Conservation (phyloP, 108 stramenopile genomes). For the Pinguiococcus pyrenoidosus region DNA sequence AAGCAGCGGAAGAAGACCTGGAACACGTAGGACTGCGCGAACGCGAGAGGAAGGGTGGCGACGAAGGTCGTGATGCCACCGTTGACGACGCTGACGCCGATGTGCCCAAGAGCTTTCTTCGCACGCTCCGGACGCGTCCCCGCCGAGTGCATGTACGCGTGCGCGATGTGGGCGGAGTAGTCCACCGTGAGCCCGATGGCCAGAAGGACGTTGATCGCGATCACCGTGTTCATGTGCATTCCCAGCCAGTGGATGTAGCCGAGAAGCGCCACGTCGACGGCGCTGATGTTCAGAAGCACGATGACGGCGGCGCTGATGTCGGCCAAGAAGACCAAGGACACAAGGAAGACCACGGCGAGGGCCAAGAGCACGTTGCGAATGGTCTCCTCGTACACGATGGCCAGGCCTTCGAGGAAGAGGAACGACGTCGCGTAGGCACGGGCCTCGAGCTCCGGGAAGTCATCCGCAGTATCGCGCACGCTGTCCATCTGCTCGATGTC, state of each 20-base stretch:
- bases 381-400: background rate
- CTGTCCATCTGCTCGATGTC: no score
- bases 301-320: background rate
- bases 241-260: background rate
- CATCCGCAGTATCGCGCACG: no score
- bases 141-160: background rate
- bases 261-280: background rate
- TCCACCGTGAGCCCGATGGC: conserved; percentile 2
- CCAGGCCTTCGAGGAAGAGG: background rate
- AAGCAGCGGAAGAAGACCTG: background rate
- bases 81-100: conserved; percentile 20
- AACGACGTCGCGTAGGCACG: background rate
- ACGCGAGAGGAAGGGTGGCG: conserved; percentile 17
- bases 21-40: conserved; percentile 19
- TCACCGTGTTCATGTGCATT: background rate
- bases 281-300: background rate
- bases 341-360: background rate
- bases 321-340: background rate
- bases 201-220: background rate
- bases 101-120: conserved; percentile 23
- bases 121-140: background rate
- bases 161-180: background rate
- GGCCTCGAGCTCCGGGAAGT: no score
- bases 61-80: conserved; percentile 20
- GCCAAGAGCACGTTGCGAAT: background rate